Base-by-base conservation (phyloP, 1,139 yeast species). In the Ogataea hybrid region DNA sequence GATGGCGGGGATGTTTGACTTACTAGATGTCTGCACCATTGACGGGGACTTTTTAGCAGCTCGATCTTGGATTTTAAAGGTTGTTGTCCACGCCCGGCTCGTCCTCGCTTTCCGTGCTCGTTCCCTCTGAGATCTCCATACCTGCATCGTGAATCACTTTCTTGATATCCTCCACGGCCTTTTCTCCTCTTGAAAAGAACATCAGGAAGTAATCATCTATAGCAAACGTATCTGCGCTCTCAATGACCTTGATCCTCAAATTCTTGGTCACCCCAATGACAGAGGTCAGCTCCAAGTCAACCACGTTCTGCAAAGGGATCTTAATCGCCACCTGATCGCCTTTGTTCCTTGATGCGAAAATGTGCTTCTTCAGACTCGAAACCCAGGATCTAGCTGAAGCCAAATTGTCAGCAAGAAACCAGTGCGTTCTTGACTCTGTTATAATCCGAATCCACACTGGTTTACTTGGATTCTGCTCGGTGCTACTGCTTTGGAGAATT, bases 321-420 rank as follows among this genome's bases (percentile, higher is more conserved):
- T 84, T 84, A 12, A 90, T 69, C 28, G 85, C 75, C 8, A 88
- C 95, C 48, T 83, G 82, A 52, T 83, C 83, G 15, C 82, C 83
- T 30, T 74, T 69, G 58, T 86, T 85, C 37, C 85, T 70, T 39
- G 84, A 75, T 7, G 89, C 72, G 62, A 90, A 90, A 2, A 87
- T 79, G 44, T 84, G 81, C 55, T 85, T 86, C 49, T 86, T 85
- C 37, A 90, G 64, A 14, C 76, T 69, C 46, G 81, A 81, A 37
- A 79, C 83, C 97, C 97, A 90, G 31, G 80, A 77, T 44, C 84
- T 71, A 0, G 97, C 97, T 6, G 82, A 69, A 48, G 73, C 78
- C 16, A 77, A 65, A 31, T 84, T 81, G 54, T 89, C 97, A 1
- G 95, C 84, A 48, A 75, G 75, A 54, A 90, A 84, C 35, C 71